Conservation (phyloP, 2,329 filamentous ascomycete genomes). For the Fusarium marasasianum region DNA sequence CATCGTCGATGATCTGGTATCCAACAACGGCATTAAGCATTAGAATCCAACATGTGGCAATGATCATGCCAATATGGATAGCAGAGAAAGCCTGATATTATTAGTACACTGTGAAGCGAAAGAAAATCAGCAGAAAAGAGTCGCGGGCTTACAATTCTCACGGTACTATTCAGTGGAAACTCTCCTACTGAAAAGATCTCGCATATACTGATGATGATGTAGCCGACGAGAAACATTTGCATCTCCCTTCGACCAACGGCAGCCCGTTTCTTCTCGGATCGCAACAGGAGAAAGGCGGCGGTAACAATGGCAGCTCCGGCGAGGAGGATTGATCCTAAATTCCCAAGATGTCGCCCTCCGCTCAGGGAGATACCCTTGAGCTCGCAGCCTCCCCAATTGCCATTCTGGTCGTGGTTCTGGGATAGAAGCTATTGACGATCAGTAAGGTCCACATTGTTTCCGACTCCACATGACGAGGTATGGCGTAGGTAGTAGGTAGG, state of each 20-base stretch:
- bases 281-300: constrained; percentile 74
- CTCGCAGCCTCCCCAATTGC: constrained; percentile 74
- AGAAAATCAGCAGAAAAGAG: not conserved
- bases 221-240: constrained; percentile 90
- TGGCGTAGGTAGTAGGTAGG: constrained; percentile 1
- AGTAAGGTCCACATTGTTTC: constrained; percentile 36
- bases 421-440: constrained; percentile 53
- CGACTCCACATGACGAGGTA: constrained; percentile 27
- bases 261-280: constrained; percentile 89
- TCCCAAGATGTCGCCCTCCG: constrained; percentile 74
- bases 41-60: constrained; percentile 88
- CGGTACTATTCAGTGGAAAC: constrained; percentile 77
- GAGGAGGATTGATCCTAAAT: constrained; percentile 91
- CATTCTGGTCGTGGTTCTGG: constrained; percentile 69
- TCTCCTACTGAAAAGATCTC: constrained; percentile 96
- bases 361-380: constrained; percentile 79
- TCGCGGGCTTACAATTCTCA: constrained; percentile 73
- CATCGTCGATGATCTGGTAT: constrained; percentile 93
- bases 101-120: constrained; percentile 27
- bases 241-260: constrained; percentile 97
- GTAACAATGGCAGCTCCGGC: constrained; percentile 79
- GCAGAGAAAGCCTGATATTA: constrained; percentile 79
- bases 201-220: constrained; percentile 88
- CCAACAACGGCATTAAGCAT: constrained; percentile 92
- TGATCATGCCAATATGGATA: constrained; percentile 88